Conservation (phyloP, 306 rosid species). For the Bauhinia variegata region DNA sequence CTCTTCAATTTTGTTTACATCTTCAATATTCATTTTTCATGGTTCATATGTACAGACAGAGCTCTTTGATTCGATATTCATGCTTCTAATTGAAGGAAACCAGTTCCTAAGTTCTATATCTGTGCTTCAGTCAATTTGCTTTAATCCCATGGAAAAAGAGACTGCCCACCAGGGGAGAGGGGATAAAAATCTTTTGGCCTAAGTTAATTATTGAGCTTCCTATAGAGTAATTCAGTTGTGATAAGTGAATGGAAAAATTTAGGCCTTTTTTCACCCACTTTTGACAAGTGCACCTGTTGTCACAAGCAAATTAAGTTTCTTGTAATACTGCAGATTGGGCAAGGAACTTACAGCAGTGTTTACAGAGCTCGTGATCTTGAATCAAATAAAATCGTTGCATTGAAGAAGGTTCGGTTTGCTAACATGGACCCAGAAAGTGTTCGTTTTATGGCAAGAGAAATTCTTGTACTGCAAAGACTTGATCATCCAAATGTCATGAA, state of each 20-base stretch:
- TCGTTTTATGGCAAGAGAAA: constrained; percentile 86
- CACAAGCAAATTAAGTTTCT: background rate
- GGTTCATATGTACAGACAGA: background rate
- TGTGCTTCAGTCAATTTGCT: too few species aligned
- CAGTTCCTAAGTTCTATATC: background rate
- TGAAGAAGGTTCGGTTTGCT: constrained; percentile 86
- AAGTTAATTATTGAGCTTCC: too few species aligned
- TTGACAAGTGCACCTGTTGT: background rate
- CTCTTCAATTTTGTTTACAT: background rate
- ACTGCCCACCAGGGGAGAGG: too few species aligned
- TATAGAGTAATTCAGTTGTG: too few species aligned
- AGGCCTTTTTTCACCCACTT: background rate
- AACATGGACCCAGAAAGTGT: constrained; percentile 90
- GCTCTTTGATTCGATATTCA: background rate
- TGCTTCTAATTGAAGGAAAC: background rate
- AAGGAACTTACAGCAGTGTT: constrained; percentile 92
- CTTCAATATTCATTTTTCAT: background rate
- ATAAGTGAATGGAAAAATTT: too few species aligned
- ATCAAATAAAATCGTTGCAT: constrained; percentile 70
- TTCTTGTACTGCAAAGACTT: constrained; percentile 68
- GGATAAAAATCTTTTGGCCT: too few species aligned
- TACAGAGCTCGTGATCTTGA: constrained; percentile 83
- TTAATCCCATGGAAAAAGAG: too few species aligned
- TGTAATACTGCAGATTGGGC: constrained; percentile 65
- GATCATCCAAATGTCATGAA: constrained; percentile 94